phyloP scores from a whole-genome alignment of 2,329 filamentous ascomycete species.

The Colletotrichum sp. region DNA sequence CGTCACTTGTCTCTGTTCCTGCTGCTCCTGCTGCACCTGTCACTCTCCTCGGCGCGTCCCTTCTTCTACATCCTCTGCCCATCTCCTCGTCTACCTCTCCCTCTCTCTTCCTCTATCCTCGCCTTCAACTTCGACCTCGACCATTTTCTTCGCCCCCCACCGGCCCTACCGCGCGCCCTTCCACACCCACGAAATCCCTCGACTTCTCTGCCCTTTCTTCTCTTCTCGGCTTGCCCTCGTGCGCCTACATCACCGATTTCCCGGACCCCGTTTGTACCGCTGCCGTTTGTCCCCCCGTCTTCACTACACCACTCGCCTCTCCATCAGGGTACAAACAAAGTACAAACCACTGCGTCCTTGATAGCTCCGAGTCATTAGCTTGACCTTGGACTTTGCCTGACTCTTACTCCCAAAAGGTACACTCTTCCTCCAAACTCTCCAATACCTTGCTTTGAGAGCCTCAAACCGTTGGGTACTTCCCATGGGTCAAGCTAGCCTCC shows the following conservation, averaged over 20 bases:
- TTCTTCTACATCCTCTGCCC: constrained; percentile 18
- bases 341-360: constrained; percentile 3
- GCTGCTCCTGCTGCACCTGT: not conserved
- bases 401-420: constrained; percentile 15
- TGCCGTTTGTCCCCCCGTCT: constrained; percentile 1
- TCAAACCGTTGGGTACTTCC: constrained; percentile 13
- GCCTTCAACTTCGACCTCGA: not conserved
- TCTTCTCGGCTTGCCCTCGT: not conserved
- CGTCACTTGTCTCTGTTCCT: constrained; percentile 13
- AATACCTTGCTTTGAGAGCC: not conserved
- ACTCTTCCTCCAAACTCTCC: constrained; percentile 2
- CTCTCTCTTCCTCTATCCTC: constrained; percentile 1
- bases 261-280: not conserved
- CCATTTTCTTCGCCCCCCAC: not conserved
- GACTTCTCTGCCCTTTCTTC: constrained; percentile 4
- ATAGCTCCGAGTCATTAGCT: constrained; percentile 26
- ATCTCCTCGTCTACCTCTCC: not conserved
- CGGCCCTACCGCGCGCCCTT: not conserved
- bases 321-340: constrained; percentile 1
- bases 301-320: not conserved
- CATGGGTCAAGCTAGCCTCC: not conserved
- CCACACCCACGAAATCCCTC: constrained; percentile 11
- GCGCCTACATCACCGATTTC: not conserved
- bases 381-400: constrained; percentile 24
- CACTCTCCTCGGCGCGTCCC: constrained; percentile 18